Evolutionary conservation across 1,139 yeast genomes (phyloP).

Genomic region (Arxiozyma telluris): DNA sequence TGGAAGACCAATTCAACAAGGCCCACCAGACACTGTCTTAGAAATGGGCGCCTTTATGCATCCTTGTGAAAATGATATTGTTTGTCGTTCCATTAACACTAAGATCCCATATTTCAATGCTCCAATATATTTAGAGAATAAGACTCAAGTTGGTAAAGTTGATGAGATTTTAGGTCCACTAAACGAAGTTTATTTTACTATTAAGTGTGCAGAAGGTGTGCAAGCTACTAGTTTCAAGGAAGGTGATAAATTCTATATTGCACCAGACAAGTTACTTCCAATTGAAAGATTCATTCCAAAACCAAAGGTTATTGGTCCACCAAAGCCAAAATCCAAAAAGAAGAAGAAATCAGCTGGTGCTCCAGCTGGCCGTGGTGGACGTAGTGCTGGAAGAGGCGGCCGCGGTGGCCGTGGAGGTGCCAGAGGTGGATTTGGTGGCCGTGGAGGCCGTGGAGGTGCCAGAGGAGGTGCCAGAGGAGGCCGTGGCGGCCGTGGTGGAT

Average conservation of each 20-base stretch:
- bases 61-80: slow-evolving; percentile 94
- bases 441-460: slow-evolving; percentile 13
- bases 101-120: slow-evolving; percentile 98
- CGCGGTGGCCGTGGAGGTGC: slow-evolving; percentile 39
- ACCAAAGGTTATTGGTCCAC: slow-evolving; percentile 73
- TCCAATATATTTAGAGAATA: slow-evolving; percentile 92
- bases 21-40: slow-evolving; percentile 85
- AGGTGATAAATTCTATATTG: slow-evolving; percentile 94
- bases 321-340: slow-evolving; percentile 58
- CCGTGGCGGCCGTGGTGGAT: slow-evolving; percentile 21
- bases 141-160: slow-evolving; percentile 92
- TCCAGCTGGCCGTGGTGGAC: slow-evolving; percentile 40
- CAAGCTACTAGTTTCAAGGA: slow-evolving; percentile 86
- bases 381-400: slow-evolving; percentile 43
- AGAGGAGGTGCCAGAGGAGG: slow-evolving; percentile 22
- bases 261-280: slow-evolving; percentile 90
- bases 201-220: slow-evolving; percentile 93
- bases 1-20: slow-evolving; percentile 29
- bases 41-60: slow-evolving; percentile 94
- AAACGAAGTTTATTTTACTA: slow-evolving; percentile 93
- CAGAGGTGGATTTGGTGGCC: slow-evolving; percentile 21
- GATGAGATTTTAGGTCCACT: slow-evolving; percentile 97
- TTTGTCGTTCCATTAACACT: slow-evolving; percentile 87
- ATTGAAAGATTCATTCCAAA: slow-evolving; percentile 92
- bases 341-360: slow-evolving; percentile 39